A percentile compares a stretch with the other conserved stretches of the same genome.
Evolutionary conservation across 148 eudicot genomes (phyloP).

Genomic region (Amaranthus palmeri): DNA sequence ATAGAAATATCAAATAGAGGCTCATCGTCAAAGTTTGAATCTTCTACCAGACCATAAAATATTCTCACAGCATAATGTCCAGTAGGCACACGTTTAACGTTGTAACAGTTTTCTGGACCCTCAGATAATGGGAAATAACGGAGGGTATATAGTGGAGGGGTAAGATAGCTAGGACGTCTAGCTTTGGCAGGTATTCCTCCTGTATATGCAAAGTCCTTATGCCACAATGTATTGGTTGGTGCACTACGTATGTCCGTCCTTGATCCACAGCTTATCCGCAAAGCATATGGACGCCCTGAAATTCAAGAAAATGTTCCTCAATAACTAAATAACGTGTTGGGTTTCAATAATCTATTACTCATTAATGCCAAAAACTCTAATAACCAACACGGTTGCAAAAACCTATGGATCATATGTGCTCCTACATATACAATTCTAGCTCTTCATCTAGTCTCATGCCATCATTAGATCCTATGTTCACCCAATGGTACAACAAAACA

Average conservation of each 20-base stretch:
- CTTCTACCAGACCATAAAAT: slow-evolving; percentile 64
- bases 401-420: not conserved
- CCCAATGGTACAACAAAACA: too few relatives aligned
- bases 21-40: slow-evolving; percentile 79
- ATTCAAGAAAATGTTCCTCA: slow-evolving; percentile 4
- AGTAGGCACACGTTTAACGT: slow-evolving; percentile 52
- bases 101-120: slow-evolving; percentile 95
- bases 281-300: slow-evolving; percentile 66
- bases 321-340: not conserved
- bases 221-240: slow-evolving; percentile 82
- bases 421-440: not conserved
- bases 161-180: slow-evolving; percentile 73
- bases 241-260: slow-evolving; percentile 46
- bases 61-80: slow-evolving; percentile 82
- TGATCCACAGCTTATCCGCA: slow-evolving; percentile 96
- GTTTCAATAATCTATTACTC: not conserved
- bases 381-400: not conserved
- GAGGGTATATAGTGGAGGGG: slow-evolving; percentile 64
- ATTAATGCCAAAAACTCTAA: not conserved
- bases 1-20: slow-evolving; percentile 88
- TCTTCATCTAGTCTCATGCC: not conserved
- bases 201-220: slow-evolving; percentile 81
- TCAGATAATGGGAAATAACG: slow-evolving; percentile 85
- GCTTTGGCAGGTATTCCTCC: slow-evolving; percentile 83
- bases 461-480: not conserved